Base-by-base conservation (phyloP, 441 rosid species). In the Populus hybrid region DNA sequence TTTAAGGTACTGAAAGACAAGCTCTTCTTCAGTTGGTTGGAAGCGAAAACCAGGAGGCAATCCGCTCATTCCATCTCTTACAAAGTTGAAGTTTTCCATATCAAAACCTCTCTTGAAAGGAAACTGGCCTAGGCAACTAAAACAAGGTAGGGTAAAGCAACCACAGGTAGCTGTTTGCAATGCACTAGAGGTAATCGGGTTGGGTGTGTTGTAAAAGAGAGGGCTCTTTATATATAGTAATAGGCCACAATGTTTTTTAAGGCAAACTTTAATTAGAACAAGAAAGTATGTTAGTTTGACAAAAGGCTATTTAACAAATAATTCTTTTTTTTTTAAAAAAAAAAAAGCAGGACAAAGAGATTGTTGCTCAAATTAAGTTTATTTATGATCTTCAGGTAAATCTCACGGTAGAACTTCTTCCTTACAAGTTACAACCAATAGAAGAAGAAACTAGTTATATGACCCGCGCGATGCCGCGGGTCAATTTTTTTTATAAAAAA, bases 11-110 rank as follows among this genome's bases (percentile, higher is more conserved):
- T 89, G 92, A 45, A 88, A 87, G 7, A 91, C 89, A 33, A 93
- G 86, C 64, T 93, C 97, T 87, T 93, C 93, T 68, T 93, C 96
- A 10, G 97, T 91, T 50, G 97, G 97, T 40, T 90, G 96, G 86
- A 93, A 93, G 14, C 97, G 86, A 71, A 93, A 93, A 18, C 97
- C 97, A 7, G 94, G 94, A 21, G 91, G 95, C 77, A 93, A 77
- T 82, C 81, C 85, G 23, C 12, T 77, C 23, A 71, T 77, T 74
- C 89, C 89, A 77, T 84, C 83, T 76, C 80, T 83, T 9, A 74
- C 73, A 53, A 82, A 83, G 75, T 74, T 83, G 3, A 76, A 79
- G 33, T 78, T 88, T 7, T 84, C 89, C 90, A 90, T 88, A 3
- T n/a, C 14, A 18, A 28, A 36, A 40, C 31, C 56, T 40, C 61